Conservation (phyloP, 306 rosid species). For the Acacia acuminata region DNA sequence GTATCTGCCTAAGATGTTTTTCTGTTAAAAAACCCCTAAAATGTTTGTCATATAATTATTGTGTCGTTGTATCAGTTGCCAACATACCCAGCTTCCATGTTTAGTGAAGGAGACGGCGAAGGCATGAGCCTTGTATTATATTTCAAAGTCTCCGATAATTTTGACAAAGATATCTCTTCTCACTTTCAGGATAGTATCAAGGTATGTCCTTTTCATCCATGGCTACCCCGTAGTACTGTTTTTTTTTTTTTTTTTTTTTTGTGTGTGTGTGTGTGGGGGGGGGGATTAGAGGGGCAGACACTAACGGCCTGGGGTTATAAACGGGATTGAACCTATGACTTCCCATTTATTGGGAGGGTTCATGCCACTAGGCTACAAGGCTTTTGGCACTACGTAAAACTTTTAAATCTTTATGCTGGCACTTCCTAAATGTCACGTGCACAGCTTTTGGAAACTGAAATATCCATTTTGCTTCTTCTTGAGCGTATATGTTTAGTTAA, state of each 20-base stretch:
- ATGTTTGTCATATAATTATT: not conserved
- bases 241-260: too few relatives aligned
- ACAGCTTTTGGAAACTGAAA: constrained; percentile 9
- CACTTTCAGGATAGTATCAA: constrained; percentile 56
- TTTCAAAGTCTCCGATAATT: constrained; percentile 68
- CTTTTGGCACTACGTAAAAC: not conserved
- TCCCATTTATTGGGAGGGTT: too few relatives aligned
- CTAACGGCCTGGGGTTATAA: too few relatives aligned
- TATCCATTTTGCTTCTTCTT: not conserved
- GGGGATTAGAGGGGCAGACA: too few relatives aligned
- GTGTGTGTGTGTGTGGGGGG: too few relatives aligned
- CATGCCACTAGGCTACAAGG: too few relatives aligned
- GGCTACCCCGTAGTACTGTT: not conserved
- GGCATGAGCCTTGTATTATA: constrained; percentile 92
- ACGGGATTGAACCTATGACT: too few relatives aligned
- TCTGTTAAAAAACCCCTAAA: not conserved
- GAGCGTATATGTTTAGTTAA: not conserved
- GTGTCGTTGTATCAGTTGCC: constrained; percentile 60
- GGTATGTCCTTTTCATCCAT: constrained; percentile 47
- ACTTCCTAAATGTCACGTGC: not conserved
- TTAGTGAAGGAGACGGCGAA: constrained; percentile 82
- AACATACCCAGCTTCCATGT: constrained; percentile 76
- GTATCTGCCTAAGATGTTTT: constrained; percentile 3
- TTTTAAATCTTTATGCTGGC: not conserved
- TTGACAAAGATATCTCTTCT: constrained; percentile 61